Conservation (phyloP, 1,139 yeast species). For the Magnusiomyces clavatus region DNA sequence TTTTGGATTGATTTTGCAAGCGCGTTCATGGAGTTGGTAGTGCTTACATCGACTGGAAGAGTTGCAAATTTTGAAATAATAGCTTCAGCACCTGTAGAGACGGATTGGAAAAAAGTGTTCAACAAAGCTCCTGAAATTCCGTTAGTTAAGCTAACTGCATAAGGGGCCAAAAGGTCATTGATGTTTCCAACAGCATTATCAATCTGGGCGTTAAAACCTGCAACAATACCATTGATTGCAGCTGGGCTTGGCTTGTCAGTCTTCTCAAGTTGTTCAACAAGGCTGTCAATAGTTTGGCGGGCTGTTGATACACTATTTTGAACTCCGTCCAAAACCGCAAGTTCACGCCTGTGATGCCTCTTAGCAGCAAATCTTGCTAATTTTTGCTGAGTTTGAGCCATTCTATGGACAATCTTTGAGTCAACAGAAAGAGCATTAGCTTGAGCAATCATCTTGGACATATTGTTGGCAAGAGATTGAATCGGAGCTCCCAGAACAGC, state of each 20-base stretch:
- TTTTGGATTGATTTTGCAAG: slow-evolving; percentile 17
- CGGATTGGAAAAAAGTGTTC: slow-evolving; percentile 27
- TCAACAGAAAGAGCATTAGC: slow-evolving; percentile 6
- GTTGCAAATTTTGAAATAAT: slow-evolving; percentile 23
- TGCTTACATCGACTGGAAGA: slow-evolving; percentile 14
- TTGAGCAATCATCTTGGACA: slow-evolving; percentile 7
- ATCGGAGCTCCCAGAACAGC: slow-evolving; percentile 14
- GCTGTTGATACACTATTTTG: slow-evolving; percentile 20
- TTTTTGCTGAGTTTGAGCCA: slow-evolving; percentile 6
- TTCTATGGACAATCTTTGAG: slow-evolving; percentile 5
- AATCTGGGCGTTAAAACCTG: slow-evolving; percentile 28
- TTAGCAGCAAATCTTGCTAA: slow-evolving; percentile 2
- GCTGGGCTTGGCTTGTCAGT: neutral
- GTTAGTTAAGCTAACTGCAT: slow-evolving; percentile 23
- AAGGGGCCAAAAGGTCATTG: slow-evolving; percentile 22
- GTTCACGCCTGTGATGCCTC: slow-evolving; percentile 6
- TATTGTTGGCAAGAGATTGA: slow-evolving; percentile 8
- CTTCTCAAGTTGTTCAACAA: slow-evolving; percentile 20
- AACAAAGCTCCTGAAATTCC: slow-evolving; percentile 23
- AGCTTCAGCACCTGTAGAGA: slow-evolving; percentile 30
- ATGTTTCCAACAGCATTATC: slow-evolving; percentile 26
- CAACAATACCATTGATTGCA: slow-evolving; percentile 19
- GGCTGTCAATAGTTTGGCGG: slow-evolving; percentile 23
- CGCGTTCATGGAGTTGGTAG: slow-evolving; percentile 11
- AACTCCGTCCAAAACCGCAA: slow-evolving; percentile 11